Evolutionary conservation across 768 basidiomycete species (phyloP).

Genomic region (Thelephora ganbajun): DNA sequence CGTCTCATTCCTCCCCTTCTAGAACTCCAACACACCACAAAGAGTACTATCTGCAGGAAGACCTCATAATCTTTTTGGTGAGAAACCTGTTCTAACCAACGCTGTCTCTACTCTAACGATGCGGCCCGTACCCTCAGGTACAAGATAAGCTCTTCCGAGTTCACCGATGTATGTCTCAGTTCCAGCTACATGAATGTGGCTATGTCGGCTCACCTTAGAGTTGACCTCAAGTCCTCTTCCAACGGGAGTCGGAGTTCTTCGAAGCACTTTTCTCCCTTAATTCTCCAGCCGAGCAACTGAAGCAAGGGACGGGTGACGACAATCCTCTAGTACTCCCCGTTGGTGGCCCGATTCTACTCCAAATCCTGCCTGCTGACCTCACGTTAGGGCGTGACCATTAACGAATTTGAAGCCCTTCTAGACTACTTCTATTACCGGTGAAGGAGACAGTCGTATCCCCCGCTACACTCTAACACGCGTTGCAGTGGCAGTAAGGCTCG

Average conservation of each 20-base stretch:
- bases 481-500: background rate
- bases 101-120: background rate
- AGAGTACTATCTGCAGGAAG: conserved; percentile 11
- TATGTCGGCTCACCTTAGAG: background rate
- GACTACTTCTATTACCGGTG: conserved; percentile 27
- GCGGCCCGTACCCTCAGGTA: conserved; percentile 15
- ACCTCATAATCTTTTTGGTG: conserved; percentile 10
- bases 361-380: background rate
- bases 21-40: conserved; percentile 2
- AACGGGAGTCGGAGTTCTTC: conserved; percentile 25
- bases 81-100: too few relatives aligned
- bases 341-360: background rate
- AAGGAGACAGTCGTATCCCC: conserved; percentile 2
- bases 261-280: conserved; percentile 18
- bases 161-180: conserved; percentile 14
- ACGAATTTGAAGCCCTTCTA: conserved; percentile 25
- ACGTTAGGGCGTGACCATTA: conserved; percentile 15
- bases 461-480: too few relatives aligned
- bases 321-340: conserved; percentile 17
- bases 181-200: background rate
- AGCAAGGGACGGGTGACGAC: conserved; percentile 21
- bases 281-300: conserved; percentile 10
- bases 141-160: conserved; percentile 24
- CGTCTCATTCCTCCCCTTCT: too few relatives aligned
- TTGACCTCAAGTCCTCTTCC: conserved; percentile 15